Percentiles rank a stretch among this genome's conserved stretches.
Evolutionary conservation across 768 basidiomycete genomes (phyloP).

Genomic region (Russula sp.): DNA sequence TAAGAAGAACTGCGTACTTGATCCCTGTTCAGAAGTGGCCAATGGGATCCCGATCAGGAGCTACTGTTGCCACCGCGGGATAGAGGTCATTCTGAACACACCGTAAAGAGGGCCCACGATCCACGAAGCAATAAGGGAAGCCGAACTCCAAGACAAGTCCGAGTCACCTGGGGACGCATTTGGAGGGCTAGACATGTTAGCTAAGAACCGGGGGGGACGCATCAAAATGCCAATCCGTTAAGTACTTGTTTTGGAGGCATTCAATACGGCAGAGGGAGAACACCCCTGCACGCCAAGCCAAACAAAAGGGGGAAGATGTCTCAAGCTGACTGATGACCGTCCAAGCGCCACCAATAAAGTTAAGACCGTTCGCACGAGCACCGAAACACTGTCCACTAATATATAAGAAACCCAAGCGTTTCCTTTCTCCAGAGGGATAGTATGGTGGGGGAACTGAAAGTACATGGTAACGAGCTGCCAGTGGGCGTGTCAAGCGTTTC

Average conservation of each 20-base stretch:
- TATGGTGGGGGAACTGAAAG: too few relatives aligned
- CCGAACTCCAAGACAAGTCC: background rate
- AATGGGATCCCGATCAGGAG: too few relatives aligned
- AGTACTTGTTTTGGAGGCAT: background rate
- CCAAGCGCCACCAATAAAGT: too few relatives aligned
- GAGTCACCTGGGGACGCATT: slow-evolving; percentile 5
- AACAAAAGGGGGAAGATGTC: too few relatives aligned
- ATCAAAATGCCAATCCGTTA: background rate
- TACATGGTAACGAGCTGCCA: too few relatives aligned
- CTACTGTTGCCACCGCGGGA: background rate
- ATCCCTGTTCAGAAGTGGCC: background rate
- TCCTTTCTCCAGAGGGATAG: too few relatives aligned
- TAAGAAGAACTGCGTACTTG: background rate
- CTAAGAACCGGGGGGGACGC: background rate
- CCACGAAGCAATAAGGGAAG: background rate
- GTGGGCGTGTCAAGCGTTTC: too few relatives aligned
- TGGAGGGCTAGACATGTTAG: slow-evolving; percentile 2
- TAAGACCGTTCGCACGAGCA: too few relatives aligned
- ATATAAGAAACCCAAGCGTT: too few relatives aligned
- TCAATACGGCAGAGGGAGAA: background rate
- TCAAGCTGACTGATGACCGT: too few relatives aligned
- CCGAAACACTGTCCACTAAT: too few relatives aligned
- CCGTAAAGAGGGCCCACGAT: slow-evolving; percentile 13
- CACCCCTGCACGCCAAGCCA: too few relatives aligned
- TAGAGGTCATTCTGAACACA: background rate